A percentile compares a stretch with the other conserved stretches of the same genome.
Evolutionary conservation across 2,329 filamentous ascomycete genomes (phyloP).

Genomic region (Didymosphaeria variabile): DNA sequence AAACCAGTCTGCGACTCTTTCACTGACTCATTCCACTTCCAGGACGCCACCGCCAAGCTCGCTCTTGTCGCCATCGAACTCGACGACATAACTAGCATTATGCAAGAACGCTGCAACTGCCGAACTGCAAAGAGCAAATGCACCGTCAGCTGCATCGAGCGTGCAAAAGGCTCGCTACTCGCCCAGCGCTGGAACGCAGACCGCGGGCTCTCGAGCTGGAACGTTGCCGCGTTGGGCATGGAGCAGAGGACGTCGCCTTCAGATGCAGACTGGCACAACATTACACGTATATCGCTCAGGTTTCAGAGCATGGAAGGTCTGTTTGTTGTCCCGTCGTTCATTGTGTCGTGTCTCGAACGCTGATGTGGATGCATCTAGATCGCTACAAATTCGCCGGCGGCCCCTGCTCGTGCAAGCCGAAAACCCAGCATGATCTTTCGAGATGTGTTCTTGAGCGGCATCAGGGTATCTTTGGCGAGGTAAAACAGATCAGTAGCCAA

Average conservation of each 20-base stretch:
- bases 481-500: constrained; percentile 1
- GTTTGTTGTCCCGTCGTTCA: background rate
- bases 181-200: too few species aligned
- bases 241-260: background rate
- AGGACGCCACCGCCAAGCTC: too few species aligned
- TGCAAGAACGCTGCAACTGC: too few species aligned
- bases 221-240: too few species aligned
- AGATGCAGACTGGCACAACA: constrained; percentile 2
- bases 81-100: too few species aligned
- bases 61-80: too few species aligned
- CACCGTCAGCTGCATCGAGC: too few species aligned
- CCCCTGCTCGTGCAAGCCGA: constrained; percentile 11
- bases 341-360: background rate
- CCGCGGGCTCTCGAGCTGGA: too few species aligned
- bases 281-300: constrained; percentile 6
- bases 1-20: too few species aligned
- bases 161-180: too few species aligned
- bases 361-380: background rate
- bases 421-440: constrained; percentile 5
- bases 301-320: constrained; percentile 15
- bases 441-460: constrained; percentile 1
- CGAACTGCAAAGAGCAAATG: too few species aligned
- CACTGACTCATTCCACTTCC: too few species aligned
- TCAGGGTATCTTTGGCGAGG: constrained; percentile 10
- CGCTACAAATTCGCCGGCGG: constrained; percentile 11